Base-by-base conservation (phyloP, 257 asterid species). In the Nicotiana tomentosiformis region DNA sequence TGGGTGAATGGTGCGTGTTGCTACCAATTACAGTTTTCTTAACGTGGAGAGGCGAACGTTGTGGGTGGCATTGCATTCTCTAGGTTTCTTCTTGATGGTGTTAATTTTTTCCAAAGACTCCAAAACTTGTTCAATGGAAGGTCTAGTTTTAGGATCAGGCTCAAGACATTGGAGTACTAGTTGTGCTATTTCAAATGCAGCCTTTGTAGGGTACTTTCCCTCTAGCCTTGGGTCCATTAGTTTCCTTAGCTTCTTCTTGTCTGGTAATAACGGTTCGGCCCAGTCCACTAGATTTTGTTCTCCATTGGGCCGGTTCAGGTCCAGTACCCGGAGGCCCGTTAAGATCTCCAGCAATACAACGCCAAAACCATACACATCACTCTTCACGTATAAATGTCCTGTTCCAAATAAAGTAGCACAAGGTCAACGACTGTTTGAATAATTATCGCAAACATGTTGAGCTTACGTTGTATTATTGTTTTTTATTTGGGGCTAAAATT, bases 311-410 rank as follows among this genome's bases (percentile, higher is more conserved):
- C 49, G 30, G 35, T 29, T 23, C 61, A 4, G n/a, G 10, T 82
- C 80, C 16, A 14, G 23, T 11, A 68, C 69, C 66, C 14, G 3
- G 3, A 43, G 37, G 37, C 80, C 83, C 7, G 76, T 62, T 18
- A 61, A 61, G 10, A 61, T 79, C 61, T 61, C 83, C 5, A 39
- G 70, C 11, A 79, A 3, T 6, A 56, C 81, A 10, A 77, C 81
- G 14, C 81, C 81, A 5, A 77, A 77, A 29, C 81, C 55, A 32
- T 77, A 77, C 46, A 77, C 81, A 4, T 77, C 81, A 16, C 81
- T 77, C 10, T 35, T 77, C 30, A 57, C 43, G 18, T 77, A 77
- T 29, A 77, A 77, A 30, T 56, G 82, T 23, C 82, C 82, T 77
- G n/a, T n/a, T 51, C 57, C 14, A 51, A 51, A 10, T 51, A 51